phyloP scores from a whole-genome alignment of 1,284 basidiomycete species.

The Marasmius fiardii region DNA sequence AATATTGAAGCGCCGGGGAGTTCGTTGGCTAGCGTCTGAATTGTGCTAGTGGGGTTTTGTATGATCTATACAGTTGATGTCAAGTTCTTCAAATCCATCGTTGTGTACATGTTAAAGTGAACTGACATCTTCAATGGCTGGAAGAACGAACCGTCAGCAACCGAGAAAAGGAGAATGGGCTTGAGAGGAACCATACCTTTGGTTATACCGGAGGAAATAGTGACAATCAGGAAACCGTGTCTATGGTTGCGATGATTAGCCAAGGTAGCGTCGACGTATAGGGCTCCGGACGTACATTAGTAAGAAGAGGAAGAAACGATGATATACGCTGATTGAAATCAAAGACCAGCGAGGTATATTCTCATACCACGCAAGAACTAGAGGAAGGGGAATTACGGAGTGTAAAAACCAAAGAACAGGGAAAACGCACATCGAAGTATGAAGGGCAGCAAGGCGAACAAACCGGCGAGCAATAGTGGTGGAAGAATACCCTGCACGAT shows the following conservation, averaged over 20 bases:
- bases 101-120: neutral
- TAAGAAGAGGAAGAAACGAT: slow-evolving; percentile 73
- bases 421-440: slow-evolving; percentile 54
- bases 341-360: slow-evolving; percentile 71
- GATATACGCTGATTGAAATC: slow-evolving; percentile 74
- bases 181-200: slow-evolving; percentile 12
- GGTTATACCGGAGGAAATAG: slow-evolving; percentile 63
- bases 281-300: slow-evolving; percentile 48
- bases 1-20: slow-evolving; percentile 75
- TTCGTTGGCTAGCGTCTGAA: slow-evolving; percentile 53
- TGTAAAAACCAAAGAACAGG: neutral
- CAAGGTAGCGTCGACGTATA: neutral
- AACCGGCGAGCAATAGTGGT: slow-evolving; percentile 61
- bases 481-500: slow-evolving; percentile 72
- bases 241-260: slow-evolving; percentile 20
- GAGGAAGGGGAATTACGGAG: neutral
- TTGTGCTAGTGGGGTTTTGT: slow-evolving; percentile 46
- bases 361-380: slow-evolving; percentile 65
- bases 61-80: slow-evolving; percentile 30
- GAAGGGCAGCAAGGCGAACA: slow-evolving; percentile 71
- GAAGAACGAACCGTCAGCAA: too few relatives aligned
- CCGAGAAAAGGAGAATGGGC: too few relatives aligned
- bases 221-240: slow-evolving; percentile 68
- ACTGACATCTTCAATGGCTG: slow-evolving; percentile 25
- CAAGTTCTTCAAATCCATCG: neutral